Percentiles rank a stretch among this genome's conserved stretches.
phyloP scores from a whole-genome alignment of 208 protist species.

The Leishmania tropica region DNA sequence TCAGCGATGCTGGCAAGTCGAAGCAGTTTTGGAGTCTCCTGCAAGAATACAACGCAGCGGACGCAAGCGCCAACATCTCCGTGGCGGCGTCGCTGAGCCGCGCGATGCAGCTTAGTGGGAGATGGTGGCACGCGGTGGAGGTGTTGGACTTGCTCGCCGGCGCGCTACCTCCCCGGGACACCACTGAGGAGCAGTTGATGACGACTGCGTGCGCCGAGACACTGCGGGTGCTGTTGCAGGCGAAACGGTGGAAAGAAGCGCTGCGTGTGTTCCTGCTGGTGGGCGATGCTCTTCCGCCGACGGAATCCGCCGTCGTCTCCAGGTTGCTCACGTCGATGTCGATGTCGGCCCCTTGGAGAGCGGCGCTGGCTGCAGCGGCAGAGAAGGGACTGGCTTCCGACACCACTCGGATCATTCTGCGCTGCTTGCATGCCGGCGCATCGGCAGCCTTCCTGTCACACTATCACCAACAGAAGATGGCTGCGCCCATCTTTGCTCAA shows the following conservation, averaged over 20 bases:
- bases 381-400: slow-evolving; percentile 1
- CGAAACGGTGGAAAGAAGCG: slow-evolving; percentile 63
- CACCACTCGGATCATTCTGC: slow-evolving; percentile 4
- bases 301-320: slow-evolving; percentile 38
- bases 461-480: background rate
- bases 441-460: background rate
- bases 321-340: slow-evolving; percentile 54
- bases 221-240: slow-evolving; percentile 50
- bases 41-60: slow-evolving; percentile 41
- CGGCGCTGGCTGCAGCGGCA: slow-evolving; percentile 23
- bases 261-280: slow-evolving; percentile 47
- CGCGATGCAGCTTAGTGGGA: slow-evolving; percentile 39
- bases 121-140: slow-evolving; percentile 71
- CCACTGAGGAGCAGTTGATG: slow-evolving; percentile 51
- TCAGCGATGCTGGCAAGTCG: slow-evolving; percentile 76
- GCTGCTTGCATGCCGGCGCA: slow-evolving; percentile 16
- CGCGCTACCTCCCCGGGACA: slow-evolving; percentile 34
- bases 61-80: slow-evolving; percentile 28
- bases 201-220: slow-evolving; percentile 60
- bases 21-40: slow-evolving; percentile 53
- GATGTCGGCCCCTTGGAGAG: slow-evolving; percentile 44
- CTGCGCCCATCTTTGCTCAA: slow-evolving; percentile 8
- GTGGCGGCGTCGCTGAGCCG: slow-evolving; percentile 71
- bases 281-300: slow-evolving; percentile 21
- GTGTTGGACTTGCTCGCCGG: slow-evolving; percentile 65